A percentile compares a stretch with the other conserved stretches of the same genome.
phyloP scores from a whole-genome alignment of 495 filamentous ascomycete genomes.

The Podospora conica region DNA sequence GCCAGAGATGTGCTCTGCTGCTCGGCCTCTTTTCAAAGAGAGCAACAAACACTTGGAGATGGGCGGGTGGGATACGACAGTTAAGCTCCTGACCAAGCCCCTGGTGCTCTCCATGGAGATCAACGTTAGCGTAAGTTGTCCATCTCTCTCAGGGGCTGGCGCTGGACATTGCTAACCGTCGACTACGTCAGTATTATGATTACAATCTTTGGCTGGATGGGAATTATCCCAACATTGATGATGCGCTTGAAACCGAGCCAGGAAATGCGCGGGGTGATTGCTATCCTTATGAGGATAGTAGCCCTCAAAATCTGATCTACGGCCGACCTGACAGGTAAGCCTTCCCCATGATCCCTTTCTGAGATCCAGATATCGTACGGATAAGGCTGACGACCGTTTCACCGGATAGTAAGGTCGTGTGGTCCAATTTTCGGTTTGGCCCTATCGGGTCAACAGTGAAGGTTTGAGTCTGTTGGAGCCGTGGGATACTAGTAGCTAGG shows the following conservation, averaged over 20 bases:
- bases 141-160: conserved; percentile 37
- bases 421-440: conserved; percentile 62
- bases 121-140: conserved; percentile 52
- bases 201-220: conserved; percentile 59
- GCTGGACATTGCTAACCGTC: conserved; percentile 41
- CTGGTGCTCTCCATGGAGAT: conserved; percentile 68
- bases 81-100: conserved; percentile 43
- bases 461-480: not conserved
- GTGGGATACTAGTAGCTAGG: too few relatives aligned
- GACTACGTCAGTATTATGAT: not conserved
- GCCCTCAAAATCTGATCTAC: not conserved
- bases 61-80: conserved; percentile 53
- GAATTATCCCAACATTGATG: not conserved
- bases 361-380: conserved; percentile 40
- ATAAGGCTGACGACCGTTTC: not conserved
- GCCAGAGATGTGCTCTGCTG: conserved; percentile 14
- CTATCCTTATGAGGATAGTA: not conserved
- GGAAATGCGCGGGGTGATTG: not conserved
- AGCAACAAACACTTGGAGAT: conserved; percentile 48
- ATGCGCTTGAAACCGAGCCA: not conserved
- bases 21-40: conserved; percentile 33
- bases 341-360: conserved; percentile 34
- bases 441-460: conserved; percentile 52
- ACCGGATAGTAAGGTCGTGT: conserved; percentile 35
- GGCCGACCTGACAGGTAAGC: not conserved